A percentile compares a stretch with the other conserved stretches of the same genome.
Evolutionary conservation across 2,329 filamentous ascomycete genomes (phyloP).

Genomic region (Pyricularia grisea): DNA sequence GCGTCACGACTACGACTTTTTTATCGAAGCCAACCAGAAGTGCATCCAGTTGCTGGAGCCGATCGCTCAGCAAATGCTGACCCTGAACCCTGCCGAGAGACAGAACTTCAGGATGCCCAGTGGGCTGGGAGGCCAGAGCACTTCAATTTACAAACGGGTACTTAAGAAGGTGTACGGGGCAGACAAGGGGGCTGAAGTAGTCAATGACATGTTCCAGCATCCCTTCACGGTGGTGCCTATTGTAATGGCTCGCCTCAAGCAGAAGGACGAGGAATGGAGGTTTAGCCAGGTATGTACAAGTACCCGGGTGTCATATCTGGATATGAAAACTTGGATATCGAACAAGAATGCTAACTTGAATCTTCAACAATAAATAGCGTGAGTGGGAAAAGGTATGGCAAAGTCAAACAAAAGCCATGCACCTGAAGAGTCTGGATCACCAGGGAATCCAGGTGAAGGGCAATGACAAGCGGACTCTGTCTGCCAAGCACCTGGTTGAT

Average conservation of each 20-base stretch:
- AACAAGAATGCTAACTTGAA: conserved; percentile 6
- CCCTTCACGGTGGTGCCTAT: conserved; percentile 85
- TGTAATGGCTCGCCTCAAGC: conserved; percentile 79
- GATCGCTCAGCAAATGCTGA: conserved; percentile 80
- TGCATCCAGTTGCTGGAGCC: conserved; percentile 95
- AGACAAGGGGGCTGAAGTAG: conserved; percentile 75
- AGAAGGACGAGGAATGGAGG: conserved; percentile 96
- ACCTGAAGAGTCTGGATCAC: conserved; percentile 93
- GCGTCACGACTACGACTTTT: conserved; percentile 96
- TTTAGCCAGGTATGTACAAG: conserved; percentile 56
- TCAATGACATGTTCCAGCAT: conserved; percentile 74
- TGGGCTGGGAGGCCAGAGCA: conserved; percentile 83
- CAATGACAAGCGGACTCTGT: conserved; percentile 83
- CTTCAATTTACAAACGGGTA: conserved; percentile 93
- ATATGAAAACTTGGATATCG: neutral
- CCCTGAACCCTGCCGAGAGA: conserved; percentile 65
- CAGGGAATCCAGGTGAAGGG: conserved; percentile 87
- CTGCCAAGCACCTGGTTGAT: conserved; percentile 80
- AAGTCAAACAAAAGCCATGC: conserved; percentile 86
- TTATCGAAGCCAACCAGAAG: conserved; percentile 89
- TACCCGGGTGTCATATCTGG: neutral
- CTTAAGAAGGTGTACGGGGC: conserved; percentile 94
- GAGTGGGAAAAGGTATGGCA: conserved; percentile 99
- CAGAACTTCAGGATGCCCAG: conserved; percentile 68
- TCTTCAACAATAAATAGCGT: conserved; percentile 37